Conservation (phyloP, 176 grass and related monocot genomes). For the Paspalum vaginatum region DNA sequence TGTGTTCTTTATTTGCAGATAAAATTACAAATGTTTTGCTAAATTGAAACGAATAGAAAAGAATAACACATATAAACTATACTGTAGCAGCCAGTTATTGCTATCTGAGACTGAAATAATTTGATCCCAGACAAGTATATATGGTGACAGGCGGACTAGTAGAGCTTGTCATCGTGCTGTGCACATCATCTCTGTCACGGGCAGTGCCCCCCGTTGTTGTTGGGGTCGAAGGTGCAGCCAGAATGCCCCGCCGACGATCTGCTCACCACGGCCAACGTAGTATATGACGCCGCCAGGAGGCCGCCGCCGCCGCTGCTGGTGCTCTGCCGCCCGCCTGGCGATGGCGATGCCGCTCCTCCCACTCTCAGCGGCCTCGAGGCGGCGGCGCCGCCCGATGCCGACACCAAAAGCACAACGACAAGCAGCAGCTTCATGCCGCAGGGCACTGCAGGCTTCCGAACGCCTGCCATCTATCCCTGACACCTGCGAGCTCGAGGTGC, state of each 20-base stretch:
- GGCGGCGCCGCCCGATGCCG: conserved; percentile 1
- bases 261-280: conserved; percentile 1
- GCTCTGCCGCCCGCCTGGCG: neutral
- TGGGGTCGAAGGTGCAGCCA: conserved; percentile 31
- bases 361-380: conserved; percentile 15
- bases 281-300: neutral
- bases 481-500: neutral
- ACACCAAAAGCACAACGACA: conserved; percentile 5
- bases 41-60: neutral
- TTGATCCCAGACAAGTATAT: no score
- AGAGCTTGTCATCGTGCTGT: no score
- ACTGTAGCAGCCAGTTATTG: neutral
- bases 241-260: conserved; percentile 2
- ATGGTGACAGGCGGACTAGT: no score
- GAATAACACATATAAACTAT: neutral
- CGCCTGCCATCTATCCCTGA: neutral
- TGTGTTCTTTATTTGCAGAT: no score
- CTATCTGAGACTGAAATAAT: no score
- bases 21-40: neutral
- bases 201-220: neutral
- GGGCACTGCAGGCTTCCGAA: neutral
- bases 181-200: neutral
- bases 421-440: neutral
- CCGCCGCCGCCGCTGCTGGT: neutral
- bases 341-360: neutral